These are phyloP conservation scores for Syncephalastrum sp. DNA, from an alignment of 371 early-diverging fungal species.

Conservation along the genomic window DNA sequence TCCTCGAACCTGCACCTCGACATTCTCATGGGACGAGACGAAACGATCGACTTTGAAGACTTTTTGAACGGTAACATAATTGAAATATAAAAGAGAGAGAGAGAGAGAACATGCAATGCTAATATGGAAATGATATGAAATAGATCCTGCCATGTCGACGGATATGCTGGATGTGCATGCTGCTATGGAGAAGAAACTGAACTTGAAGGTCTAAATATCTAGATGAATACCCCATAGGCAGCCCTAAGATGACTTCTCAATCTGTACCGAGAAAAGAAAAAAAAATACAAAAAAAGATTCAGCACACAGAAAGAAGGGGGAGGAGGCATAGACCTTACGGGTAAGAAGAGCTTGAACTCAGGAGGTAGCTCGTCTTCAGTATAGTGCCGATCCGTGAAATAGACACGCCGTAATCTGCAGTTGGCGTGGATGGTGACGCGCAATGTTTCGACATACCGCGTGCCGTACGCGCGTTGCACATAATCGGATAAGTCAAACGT, in stretches of 20 bases:
- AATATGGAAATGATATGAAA: neutral
- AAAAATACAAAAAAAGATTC: too few species aligned
- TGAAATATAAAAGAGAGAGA: too few species aligned
- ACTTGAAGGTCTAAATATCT: slow-evolving; percentile 28
- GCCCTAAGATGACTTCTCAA: too few species aligned
- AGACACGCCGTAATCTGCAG: slow-evolving; percentile 83
- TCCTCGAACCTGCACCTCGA: slow-evolving; percentile 79
- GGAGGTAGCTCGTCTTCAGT: slow-evolving; percentile 92
- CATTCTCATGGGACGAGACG: slow-evolving; percentile 85
- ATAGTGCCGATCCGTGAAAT: slow-evolving; percentile 88
- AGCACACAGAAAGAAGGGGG: neutral
- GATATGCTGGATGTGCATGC: slow-evolving; percentile 63
- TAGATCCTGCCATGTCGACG: slow-evolving; percentile 64
- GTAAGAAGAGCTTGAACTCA: slow-evolving; percentile 88
- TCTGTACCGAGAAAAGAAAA: too few species aligned
- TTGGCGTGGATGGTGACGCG: slow-evolving; percentile 92
- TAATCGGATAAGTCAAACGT: slow-evolving; percentile 86
- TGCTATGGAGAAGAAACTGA: slow-evolving; percentile 65
- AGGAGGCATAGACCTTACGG: slow-evolving; percentile 36
- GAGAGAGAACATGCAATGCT: neutral
- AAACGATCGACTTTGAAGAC: slow-evolving; percentile 88
- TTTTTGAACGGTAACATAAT: slow-evolving; percentile 70
- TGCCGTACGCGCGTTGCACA: slow-evolving; percentile 85
- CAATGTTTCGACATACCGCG: slow-evolving; percentile 84
- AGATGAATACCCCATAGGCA: too few species aligned